Conservation (phyloP, 2,329 filamentous ascomycete genomes). For the Fusarium sp. region DNA sequence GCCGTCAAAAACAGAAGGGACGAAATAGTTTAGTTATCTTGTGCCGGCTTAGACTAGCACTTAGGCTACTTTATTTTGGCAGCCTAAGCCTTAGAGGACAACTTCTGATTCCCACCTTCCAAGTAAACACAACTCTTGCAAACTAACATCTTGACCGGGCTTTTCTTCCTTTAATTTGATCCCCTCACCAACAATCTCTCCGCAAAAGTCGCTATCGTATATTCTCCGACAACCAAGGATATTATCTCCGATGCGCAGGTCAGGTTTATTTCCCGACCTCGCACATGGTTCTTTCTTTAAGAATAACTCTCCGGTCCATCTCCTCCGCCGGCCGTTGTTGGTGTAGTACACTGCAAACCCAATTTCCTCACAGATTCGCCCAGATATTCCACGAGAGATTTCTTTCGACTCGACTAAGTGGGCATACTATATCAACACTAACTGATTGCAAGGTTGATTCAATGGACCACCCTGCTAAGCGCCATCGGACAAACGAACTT, state of each 20-base stretch:
- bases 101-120: background rate
- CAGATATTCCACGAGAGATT: background rate
- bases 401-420: background rate
- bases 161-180: background rate
- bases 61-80: background rate
- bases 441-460: background rate
- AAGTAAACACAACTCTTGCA: background rate
- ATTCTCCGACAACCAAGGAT: background rate
- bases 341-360: background rate
- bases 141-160: background rate
- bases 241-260: conserved; percentile 7
- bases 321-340: background rate
- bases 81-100: background rate
- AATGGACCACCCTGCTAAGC: conserved; percentile 52
- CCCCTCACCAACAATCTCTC: background rate
- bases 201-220: background rate
- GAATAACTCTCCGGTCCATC: background rate
- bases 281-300: conserved; percentile 9
- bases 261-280: conserved; percentile 30
- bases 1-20: too few relatives aligned
- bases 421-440: too few relatives aligned
- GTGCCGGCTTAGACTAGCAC: background rate
- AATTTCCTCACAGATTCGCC: background rate
- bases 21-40: background rate
- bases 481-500: conserved; percentile 42